phyloP scores from a whole-genome alignment of 257 asterid species.

The Schizonepeta tenuifolia region DNA sequence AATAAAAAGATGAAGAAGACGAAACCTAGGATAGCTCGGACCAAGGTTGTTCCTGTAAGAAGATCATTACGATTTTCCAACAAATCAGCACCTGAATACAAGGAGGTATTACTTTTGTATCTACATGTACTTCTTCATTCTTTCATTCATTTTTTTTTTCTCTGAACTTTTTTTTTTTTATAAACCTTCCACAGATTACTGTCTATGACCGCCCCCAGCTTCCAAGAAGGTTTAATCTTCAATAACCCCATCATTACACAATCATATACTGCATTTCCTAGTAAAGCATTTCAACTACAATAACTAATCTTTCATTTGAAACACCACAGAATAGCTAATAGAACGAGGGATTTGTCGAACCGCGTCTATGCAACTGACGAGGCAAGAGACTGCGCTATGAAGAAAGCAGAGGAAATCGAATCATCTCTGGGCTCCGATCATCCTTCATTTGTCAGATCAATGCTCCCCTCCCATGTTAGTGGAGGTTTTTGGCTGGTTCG shows the following conservation, averaged over 20 bases:
- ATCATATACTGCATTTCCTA: too few species aligned
- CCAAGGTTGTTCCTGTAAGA: slow-evolving; percentile 81
- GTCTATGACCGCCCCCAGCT: slow-evolving; percentile 60
- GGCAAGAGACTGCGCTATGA: slow-evolving; percentile 58
- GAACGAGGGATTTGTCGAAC: slow-evolving; percentile 50
- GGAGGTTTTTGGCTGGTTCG: slow-evolving; percentile 98
- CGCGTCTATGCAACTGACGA: slow-evolving; percentile 79
- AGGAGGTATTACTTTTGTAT: slow-evolving; percentile 52
- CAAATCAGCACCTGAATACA: slow-evolving; percentile 59
- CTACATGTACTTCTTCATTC: neutral
- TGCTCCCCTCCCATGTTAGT: slow-evolving; percentile 96
- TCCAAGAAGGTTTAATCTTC: slow-evolving; percentile 66
- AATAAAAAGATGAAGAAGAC: slow-evolving; percentile 59
- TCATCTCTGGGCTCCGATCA: slow-evolving; percentile 50
- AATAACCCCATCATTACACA: neutral
- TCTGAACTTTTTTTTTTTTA: neutral
- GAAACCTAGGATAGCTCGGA: slow-evolving; percentile 65
- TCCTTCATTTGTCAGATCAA: slow-evolving; percentile 66
- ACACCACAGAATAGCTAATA: slow-evolving; percentile 47
- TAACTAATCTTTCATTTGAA: neutral
- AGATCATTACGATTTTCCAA: slow-evolving; percentile 72
- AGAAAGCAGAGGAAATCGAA: slow-evolving; percentile 71
- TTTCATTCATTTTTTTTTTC: too few species aligned
- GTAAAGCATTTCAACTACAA: too few species aligned
- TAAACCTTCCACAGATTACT: slow-evolving; percentile 52